Percentiles rank a stretch among this genome's conserved stretches.
These are phyloP conservation scores for Ceratocystis colombiana DNA, from an alignment of 2,329 filamentous ascomycete species.

Conservation along the genomic window DNA sequence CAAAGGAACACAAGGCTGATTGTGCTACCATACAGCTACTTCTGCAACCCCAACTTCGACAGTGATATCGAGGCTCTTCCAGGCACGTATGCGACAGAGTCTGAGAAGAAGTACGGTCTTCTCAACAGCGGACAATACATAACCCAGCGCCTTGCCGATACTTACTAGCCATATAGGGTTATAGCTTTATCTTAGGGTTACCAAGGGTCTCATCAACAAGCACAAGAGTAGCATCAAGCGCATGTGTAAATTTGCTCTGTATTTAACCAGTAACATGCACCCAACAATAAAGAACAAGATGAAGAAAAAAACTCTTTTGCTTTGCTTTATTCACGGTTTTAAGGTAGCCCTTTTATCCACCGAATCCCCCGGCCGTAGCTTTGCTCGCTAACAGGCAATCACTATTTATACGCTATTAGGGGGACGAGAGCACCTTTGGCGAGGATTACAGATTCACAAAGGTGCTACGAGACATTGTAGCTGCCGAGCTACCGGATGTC, in stretches of 20 bases:
- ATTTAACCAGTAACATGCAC: not conserved
- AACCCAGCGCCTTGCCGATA: slow-evolving; percentile 64
- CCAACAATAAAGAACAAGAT: slow-evolving; percentile 4
- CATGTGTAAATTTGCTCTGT: not conserved
- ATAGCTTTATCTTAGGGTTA: not conserved
- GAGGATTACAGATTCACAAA: slow-evolving; percentile 56
- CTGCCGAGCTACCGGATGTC: slow-evolving; percentile 57
- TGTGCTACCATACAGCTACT: slow-evolving; percentile 47
- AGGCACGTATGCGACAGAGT: slow-evolving; percentile 55
- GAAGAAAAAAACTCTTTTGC: slow-evolving; percentile 67
- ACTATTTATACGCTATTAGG: slow-evolving; percentile 37
- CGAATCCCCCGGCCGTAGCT: slow-evolving; percentile 16
- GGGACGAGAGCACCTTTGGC: slow-evolving; percentile 68
- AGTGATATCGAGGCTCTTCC: slow-evolving; percentile 69
- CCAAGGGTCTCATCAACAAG: not conserved
- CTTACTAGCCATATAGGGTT: slow-evolving; percentile 41
- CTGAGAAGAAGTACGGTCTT: slow-evolving; percentile 66
- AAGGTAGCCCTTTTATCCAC: slow-evolving; percentile 42
- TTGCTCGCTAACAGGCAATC: not conserved
- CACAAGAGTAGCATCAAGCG: not conserved
- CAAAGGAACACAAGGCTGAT: not conserved
- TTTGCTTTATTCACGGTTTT: slow-evolving; percentile 85
- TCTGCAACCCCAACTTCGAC: slow-evolving; percentile 77
- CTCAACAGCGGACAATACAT: slow-evolving; percentile 76
- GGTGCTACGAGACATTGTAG: slow-evolving; percentile 55